These are phyloP conservation scores for Ustilago curta DNA, from an alignment of 1,284 basidiomycete genomes.

Conservation along the genomic window DNA sequence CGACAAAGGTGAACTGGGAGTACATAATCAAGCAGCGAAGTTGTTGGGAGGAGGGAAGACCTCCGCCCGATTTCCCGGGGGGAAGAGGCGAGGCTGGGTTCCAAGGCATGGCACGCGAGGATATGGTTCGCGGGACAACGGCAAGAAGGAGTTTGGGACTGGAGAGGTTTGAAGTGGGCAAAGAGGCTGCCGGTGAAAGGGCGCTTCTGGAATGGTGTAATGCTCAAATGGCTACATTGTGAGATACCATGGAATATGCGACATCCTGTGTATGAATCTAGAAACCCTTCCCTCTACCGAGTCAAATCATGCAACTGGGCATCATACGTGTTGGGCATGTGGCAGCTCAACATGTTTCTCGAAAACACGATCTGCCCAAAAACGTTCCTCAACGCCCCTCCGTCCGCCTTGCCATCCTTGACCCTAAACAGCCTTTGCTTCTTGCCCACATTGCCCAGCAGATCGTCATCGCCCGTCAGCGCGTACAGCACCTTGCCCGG, in stretches of 20 bases:
- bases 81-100: slow-evolving; percentile 78
- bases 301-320: slow-evolving; percentile 34
- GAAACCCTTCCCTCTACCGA: slow-evolving; percentile 1
- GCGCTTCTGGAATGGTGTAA: slow-evolving; percentile 45
- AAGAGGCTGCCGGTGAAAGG: slow-evolving; percentile 8
- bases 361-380: slow-evolving; percentile 85
- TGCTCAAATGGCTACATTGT: no score
- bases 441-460: slow-evolving; percentile 13
- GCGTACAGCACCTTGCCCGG: slow-evolving; percentile 84
- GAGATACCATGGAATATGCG: no score
- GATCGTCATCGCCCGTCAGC: slow-evolving; percentile 75
- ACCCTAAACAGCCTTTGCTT: slow-evolving; percentile 38
- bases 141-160: slow-evolving; percentile 33
- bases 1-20: slow-evolving; percentile 76
- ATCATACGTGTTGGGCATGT: slow-evolving; percentile 74
- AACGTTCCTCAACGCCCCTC: slow-evolving; percentile 71
- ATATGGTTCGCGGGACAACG: slow-evolving; percentile 7
- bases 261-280: no score
- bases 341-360: slow-evolving; percentile 80
- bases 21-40: slow-evolving; percentile 77
- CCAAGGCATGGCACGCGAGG: slow-evolving; percentile 72
- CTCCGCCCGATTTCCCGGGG: slow-evolving; percentile 81
- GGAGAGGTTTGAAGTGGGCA: slow-evolving; percentile 15
- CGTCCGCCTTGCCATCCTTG: slow-evolving; percentile 18
- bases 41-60: slow-evolving; percentile 74